Evolutionary conservation across 2,329 filamentous ascomycete species (phyloP), one percentile per base, ranked within the genome.

Genomic region (Pseudocercospora cruenta): DNA sequence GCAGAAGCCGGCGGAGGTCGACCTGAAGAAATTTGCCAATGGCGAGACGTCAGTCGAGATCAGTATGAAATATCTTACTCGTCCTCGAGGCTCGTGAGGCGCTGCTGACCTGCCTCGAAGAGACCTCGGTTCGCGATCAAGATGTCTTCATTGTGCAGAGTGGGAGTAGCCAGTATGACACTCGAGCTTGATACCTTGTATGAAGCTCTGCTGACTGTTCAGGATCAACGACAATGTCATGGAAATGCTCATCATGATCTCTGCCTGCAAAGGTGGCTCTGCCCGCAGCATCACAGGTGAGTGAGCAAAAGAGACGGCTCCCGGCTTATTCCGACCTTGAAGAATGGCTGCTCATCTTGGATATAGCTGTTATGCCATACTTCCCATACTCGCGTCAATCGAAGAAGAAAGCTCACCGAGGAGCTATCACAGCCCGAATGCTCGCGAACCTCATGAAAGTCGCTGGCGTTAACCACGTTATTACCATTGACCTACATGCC

Each of bases 371-470:
- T 70, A 87, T 95, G 75, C 92, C 92, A 12, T 98, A 98, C 82
- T 99, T 98, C 77, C 95, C 95, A n/a, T 99, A 99, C 83, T 97
- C 93, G 73, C 92, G 95, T 69, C 95, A 99, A 80, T 98, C 94
- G 65, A 99, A 99, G 85, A 98, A 98, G 86, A 99, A 99, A 82
- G 93, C 93, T 64, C 94, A 98, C 77, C 88, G 95, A 71, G 95
- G 95, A 60, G 93, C 95, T 66, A 98, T 99, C 76, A 97, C 95
- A 8, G 95, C 95, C 63, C 90, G 94, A 72, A 97, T 99, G 93
- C 87, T 99, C 61, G 94, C 95, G 67, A 99, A 99, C 79, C 87
- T 98, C 58, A 88, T 99, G 72, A 88, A 91, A 67, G 91, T 99
- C 64, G 95, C 95, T 60, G 95, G 95, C 62, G 93, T 99, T 71